A percentile compares a stretch with the other conserved stretches of the same genome.
phyloP scores from a whole-genome alignment of 805 yeast genomes.

The Candida oleophila region DNA sequence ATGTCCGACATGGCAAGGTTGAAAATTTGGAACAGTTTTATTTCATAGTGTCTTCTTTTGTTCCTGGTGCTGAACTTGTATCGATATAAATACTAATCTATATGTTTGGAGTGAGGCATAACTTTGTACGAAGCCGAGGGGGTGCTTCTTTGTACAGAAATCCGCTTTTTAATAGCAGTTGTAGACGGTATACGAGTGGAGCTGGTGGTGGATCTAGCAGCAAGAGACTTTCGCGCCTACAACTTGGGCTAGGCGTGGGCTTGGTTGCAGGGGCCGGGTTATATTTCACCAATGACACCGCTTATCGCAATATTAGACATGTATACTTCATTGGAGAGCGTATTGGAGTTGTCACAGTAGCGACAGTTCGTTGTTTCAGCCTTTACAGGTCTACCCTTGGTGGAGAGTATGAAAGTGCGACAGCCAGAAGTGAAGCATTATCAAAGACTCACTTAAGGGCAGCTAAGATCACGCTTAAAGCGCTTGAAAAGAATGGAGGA shows the following conservation, averaged over 20 bases:
- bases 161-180: not conserved
- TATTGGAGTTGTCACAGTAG: constrained; percentile 61
- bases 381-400: constrained; percentile 62
- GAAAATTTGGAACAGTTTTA: no score
- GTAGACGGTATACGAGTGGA: not conserved
- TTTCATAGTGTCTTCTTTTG: no score
- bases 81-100: not conserved
- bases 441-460: constrained; percentile 69
- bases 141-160: constrained; percentile 1
- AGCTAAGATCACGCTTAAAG: constrained; percentile 74
- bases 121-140: not conserved
- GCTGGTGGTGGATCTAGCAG: not conserved
- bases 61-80: no score
- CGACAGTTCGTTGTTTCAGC: constrained; percentile 71
- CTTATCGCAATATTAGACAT: constrained; percentile 34
- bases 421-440: constrained; percentile 53
- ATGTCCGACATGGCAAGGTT: no score
- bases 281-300: constrained; percentile 36
- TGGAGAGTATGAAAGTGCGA: constrained; percentile 35
- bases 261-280: constrained; percentile 22
- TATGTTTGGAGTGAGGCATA: not conserved
- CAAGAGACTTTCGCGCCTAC: constrained; percentile 10
- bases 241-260: constrained; percentile 29
- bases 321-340: constrained; percentile 42
- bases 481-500: constrained; percentile 86